Evolutionary conservation across 2,329 filamentous ascomycete genomes (phyloP), one percentile per base, ranked within the genome.

Genomic region (Calonectria fujianensis): DNA sequence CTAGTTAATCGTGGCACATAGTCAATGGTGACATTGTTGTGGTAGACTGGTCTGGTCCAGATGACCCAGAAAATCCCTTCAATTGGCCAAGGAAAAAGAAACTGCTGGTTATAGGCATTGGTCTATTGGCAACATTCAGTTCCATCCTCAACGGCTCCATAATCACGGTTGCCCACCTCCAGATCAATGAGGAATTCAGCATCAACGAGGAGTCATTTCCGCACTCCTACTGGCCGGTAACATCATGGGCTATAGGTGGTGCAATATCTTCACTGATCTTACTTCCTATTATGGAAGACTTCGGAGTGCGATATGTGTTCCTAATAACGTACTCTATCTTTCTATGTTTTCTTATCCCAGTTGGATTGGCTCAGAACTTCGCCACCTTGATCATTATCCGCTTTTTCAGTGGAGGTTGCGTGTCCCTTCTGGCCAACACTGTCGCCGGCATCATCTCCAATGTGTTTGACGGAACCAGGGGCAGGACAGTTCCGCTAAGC

Each of bases 131-230:
- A 1, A 77, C 76, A 0, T 77, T 77, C 18, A 75, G 77, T 14
- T 67, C 73, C 0, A 74, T 77, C 73, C 73, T 77, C 73, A 77
- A 77, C n/a, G 76, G 76, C 0, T 74, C 75, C 35, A 77, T 77
- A 45, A 77, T 77, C 4, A 77, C 75, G 1, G 75, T 73, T 10
- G 76, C 75, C 0, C 76, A 77, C 0, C 66, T 75, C 48, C 69
- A 73, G 1, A 77, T 77, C 0, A 66, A 70, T 11, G 14, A 74
- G 0, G 75, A 70, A 14, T 77, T 77, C 1, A 70, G 63, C 0
- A 29, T 77, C 0, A 77, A 73, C 6, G 76, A 77, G 1, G 73
- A 52, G 6, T 51, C 52, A 2, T 77, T 77, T 0, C 73, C 76
- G 2, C 73, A 77, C 2, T 77, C 75, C 3, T 77, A 77, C 7